These are phyloP conservation scores for Cytospora piceicola DNA, from an alignment of 2,329 filamentous ascomycete species.

Conservation along the genomic window DNA sequence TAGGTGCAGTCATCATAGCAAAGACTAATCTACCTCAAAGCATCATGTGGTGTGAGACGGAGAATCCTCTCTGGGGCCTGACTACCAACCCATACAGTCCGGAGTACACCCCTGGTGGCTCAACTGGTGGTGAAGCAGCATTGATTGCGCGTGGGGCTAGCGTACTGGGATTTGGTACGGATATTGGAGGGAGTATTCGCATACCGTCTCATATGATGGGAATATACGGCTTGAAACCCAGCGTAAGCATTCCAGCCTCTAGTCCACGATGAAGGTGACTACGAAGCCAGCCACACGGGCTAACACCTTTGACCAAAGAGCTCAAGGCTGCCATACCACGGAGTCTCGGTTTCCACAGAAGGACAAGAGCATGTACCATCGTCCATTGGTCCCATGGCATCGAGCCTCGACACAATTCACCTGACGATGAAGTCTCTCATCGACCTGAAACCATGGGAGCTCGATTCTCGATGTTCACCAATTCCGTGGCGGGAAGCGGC, in stretches of 20 bases:
- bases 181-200: slow-evolving; percentile 55
- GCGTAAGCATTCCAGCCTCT: slow-evolving; percentile 46
- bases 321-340: slow-evolving; percentile 59
- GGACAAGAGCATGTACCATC: slow-evolving; percentile 69
- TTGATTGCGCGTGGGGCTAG: slow-evolving; percentile 47
- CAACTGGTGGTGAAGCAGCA: slow-evolving; percentile 49
- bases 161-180: slow-evolving; percentile 53
- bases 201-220: slow-evolving; percentile 54
- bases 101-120: slow-evolving; percentile 43
- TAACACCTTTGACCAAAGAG: slow-evolving; percentile 45
- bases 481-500: slow-evolving; percentile 56
- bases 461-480: slow-evolving; percentile 57
- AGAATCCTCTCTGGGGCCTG: slow-evolving; percentile 56
- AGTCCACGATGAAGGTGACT: no score
- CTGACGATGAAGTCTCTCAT: slow-evolving; percentile 53
- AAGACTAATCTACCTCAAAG: slow-evolving; percentile 52
- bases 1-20: slow-evolving; percentile 57
- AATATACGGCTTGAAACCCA: slow-evolving; percentile 54
- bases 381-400: slow-evolving; percentile 62
- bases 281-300: not conserved
- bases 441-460: slow-evolving; percentile 53
- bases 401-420: slow-evolving; percentile 54
- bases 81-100: slow-evolving; percentile 50
- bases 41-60: slow-evolving; percentile 60
- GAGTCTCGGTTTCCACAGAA: slow-evolving; percentile 63